phyloP scores from a whole-genome alignment of 139 green algal genomes.

The Micractinium conductrix region DNA sequence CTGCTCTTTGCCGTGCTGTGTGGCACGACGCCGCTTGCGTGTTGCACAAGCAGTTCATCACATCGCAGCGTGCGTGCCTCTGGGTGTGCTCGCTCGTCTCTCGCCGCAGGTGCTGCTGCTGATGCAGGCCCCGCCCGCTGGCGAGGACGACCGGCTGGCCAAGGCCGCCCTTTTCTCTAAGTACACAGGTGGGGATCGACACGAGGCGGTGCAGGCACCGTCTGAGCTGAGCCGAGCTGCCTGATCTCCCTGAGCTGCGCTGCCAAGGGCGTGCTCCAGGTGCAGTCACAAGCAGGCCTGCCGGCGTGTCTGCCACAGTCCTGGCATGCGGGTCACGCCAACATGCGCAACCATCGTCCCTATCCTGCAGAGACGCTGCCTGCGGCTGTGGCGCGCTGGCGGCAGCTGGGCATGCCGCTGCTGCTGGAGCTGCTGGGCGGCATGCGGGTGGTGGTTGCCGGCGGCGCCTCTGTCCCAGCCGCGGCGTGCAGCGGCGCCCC shows the following conservation, averaged over 20 bases:
- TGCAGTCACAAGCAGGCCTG: no score
- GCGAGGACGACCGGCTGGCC: conserved; percentile 40
- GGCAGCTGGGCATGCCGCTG: conserved; percentile 31
- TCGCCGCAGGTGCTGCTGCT: conserved; percentile 48
- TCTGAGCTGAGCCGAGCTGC: neutral
- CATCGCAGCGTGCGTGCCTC: no score
- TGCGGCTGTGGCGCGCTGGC: conserved; percentile 9
- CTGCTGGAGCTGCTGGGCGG: conserved; percentile 45
- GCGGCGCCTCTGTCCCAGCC: neutral
- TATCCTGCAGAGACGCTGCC: conserved; percentile 38
- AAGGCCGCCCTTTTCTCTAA: conserved; percentile 54
- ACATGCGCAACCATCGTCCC: no score
- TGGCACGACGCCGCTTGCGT: no score
- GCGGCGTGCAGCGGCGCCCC: neutral
- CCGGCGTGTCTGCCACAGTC: no score
- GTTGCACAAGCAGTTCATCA: no score
- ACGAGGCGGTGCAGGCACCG: neutral
- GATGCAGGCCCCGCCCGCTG: conserved; percentile 35
- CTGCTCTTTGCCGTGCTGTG: no score
- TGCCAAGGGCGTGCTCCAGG: no score
- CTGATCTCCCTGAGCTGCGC: no score
- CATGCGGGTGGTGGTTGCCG: conserved; percentile 30
- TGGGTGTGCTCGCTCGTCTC: no score
- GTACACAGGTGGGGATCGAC: conserved; percentile 12
- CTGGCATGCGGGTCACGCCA: no score